These are phyloP conservation scores for Penicillium diatomitis DNA, from an alignment of 495 filamentous ascomycete species.

Conservation along the genomic window DNA sequence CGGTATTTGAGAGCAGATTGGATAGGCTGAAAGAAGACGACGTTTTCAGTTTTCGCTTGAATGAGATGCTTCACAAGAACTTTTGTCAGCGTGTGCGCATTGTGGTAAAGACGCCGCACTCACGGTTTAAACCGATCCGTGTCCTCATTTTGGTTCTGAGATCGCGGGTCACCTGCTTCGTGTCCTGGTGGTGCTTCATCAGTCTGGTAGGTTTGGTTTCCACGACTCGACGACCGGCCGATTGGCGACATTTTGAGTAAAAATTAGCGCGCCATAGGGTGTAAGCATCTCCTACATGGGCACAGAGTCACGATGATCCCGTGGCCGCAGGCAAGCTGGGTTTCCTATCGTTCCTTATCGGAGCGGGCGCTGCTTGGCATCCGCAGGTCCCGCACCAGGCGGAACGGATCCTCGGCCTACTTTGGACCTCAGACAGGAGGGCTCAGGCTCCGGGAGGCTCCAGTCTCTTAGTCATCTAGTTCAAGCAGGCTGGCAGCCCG, in stretches of 20 bases:
- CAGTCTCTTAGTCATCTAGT: conserved; percentile 5
- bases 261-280: conserved; percentile 11
- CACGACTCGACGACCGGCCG: conserved; percentile 13
- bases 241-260: conserved; percentile 16
- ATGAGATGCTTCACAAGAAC: conserved; percentile 49
- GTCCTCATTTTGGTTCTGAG: conserved; percentile 19
- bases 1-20: conserved; percentile 42
- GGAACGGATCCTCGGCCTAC: too few species aligned
- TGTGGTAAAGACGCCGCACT: conserved; percentile 2
- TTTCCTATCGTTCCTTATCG: conserved; percentile 1
- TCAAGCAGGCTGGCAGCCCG: background rate
- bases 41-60: conserved; percentile 76
- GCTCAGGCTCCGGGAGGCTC: conserved; percentile 18
- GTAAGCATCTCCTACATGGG: conserved; percentile 10
- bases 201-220: conserved; percentile 5
- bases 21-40: conserved; percentile 46
- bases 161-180: conserved; percentile 3
- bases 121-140: conserved; percentile 41
- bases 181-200: conserved; percentile 7
- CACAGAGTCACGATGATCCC: background rate
- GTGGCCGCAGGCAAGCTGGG: background rate
- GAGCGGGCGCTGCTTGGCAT: conserved; percentile 4
- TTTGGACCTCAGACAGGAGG: too few species aligned
- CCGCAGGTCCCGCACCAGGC: too few species aligned
- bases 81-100: conserved; percentile 6